phyloP scores from a whole-genome alignment of 331 rosid species.

The Stylosanthes scabra region DNA sequence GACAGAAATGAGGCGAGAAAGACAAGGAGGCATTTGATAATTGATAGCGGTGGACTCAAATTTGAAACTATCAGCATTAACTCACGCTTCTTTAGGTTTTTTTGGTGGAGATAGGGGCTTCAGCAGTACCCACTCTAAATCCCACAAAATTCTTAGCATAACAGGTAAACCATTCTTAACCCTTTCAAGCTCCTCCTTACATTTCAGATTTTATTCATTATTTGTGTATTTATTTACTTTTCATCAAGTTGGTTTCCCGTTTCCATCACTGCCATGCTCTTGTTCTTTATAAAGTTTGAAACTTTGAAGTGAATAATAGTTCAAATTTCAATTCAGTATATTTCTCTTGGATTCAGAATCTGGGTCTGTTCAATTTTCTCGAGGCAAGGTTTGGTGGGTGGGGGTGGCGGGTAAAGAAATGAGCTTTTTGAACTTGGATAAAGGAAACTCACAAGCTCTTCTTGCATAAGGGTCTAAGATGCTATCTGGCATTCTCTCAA shows the following conservation, averaged over 20 bases:
- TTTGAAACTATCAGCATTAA: neutral
- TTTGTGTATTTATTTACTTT: neutral
- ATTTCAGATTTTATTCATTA: neutral
- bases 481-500: slow-evolving; percentile 62
- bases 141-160: slow-evolving; percentile 1
- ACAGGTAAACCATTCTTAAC: slow-evolving; percentile 25
- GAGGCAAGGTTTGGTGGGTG: slow-evolving; percentile 25
- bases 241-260: slow-evolving; percentile 2
- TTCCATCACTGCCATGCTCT: neutral
- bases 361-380: slow-evolving; percentile 30
- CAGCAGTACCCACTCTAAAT: neutral
- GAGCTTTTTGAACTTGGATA: slow-evolving; percentile 38
- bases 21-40: slow-evolving; percentile 19
- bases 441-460: slow-evolving; percentile 34
- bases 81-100: slow-evolving; percentile 10
- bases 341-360: slow-evolving; percentile 42
- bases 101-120: neutral
- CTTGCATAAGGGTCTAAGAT: slow-evolving; percentile 58
- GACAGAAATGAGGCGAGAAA: neutral
- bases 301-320: slow-evolving; percentile 26
- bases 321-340: neutral
- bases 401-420: slow-evolving; percentile 40
- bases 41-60: slow-evolving; percentile 6
- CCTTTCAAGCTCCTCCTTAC: slow-evolving; percentile 2
- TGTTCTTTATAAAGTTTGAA: slow-evolving; percentile 5